Evolutionary conservation across 805 yeast genomes (phyloP), one percentile per base, ranked within the genome.

Genomic region (Phaffomyces thermotolerans): DNA sequence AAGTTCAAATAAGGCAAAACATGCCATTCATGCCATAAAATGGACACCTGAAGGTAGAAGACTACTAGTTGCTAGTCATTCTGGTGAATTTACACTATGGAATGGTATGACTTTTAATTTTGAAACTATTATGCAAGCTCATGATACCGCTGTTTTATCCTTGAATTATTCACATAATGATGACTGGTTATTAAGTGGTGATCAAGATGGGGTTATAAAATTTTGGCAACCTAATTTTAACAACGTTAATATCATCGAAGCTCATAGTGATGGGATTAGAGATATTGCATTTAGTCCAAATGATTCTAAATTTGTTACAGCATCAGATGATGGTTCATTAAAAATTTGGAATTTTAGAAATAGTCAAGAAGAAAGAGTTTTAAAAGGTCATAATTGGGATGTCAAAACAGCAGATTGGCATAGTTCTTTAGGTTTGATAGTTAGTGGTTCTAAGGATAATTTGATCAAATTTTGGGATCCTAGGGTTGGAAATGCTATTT

Each of bases 161-260:
- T 67, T 88, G 57, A 74, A 77, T 51, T 93, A 91, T 65, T 81
- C 93, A 6, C 95, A 88, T 61, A 81, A 83, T 47, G 96, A 88
- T 48, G 96, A 90, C 50, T 93, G 98, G 98, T 73, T 93, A 47
- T 68, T 93, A 22, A 82, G 95, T 58, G 96, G 96, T 32, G 98
- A 93, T 65, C 91, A 89, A 55, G 89, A 83, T 45, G 99, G 99
- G 23, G 71, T 73, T 6, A 76, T 93, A 56, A 93, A 93, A 67
- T 91, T 84, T 58, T 93, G 99, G 99, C 98, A 90, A 65, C 95
- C 97, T 6, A 93, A 93, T 64, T 87, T 93, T 69, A 93, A 93
- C 66, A 91, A 93, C 69, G 97, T 95, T 38, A 89, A 91, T 60
- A 82, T 86, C 42, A 62, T 80, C 30, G 72, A 75, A 34, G 89